These are phyloP conservation scores for Calocybe gangraenosa DNA, from an alignment of 768 basidiomycete species.

Conservation along the genomic window DNA sequence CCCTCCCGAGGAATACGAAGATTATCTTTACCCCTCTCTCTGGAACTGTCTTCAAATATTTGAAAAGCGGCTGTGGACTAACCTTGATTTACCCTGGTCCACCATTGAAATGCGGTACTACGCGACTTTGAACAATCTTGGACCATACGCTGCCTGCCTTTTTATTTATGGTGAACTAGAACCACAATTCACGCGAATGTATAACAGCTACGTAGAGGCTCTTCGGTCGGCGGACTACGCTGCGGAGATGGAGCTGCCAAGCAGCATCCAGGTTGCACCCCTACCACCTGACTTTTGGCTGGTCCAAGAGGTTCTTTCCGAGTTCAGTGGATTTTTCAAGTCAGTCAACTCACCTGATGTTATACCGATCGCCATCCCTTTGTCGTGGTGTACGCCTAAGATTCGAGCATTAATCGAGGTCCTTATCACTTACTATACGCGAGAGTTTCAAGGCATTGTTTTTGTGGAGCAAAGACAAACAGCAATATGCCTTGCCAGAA, in stretches of 20 bases:
- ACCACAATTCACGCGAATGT: constrained; percentile 39
- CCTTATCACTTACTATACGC: constrained; percentile 49
- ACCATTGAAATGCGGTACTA: constrained; percentile 62
- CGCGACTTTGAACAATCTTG: constrained; percentile 58
- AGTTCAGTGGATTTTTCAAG: constrained; percentile 45
- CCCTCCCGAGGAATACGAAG: constrained; percentile 46
- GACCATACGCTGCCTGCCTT: constrained; percentile 71
- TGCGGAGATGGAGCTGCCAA: constrained; percentile 14
- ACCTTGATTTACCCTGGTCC: constrained; percentile 52
- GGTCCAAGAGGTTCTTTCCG: constrained; percentile 36
- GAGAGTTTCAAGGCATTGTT: constrained; percentile 73
- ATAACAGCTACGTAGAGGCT: constrained; percentile 20
- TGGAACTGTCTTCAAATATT: constrained; percentile 33
- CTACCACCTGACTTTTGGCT: constrained; percentile 34
- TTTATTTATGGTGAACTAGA: constrained; percentile 63
- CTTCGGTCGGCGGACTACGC: constrained; percentile 13
- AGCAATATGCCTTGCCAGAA: constrained; percentile 61
- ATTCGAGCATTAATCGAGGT: constrained; percentile 58
- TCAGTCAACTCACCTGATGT: constrained; percentile 25
- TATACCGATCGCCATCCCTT: constrained; percentile 37
- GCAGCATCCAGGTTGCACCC: constrained; percentile 13
- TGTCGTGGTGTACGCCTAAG: constrained; percentile 76
- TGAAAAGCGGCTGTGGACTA: constrained; percentile 40
- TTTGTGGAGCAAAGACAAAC: constrained; percentile 87
- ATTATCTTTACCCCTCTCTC: constrained; percentile 50